Evolutionary conservation across 1,284 basidiomycete species (phyloP), one percentile per base, ranked within the genome.

Genomic region (Microbotryum lychnidis-dioicae): DNA sequence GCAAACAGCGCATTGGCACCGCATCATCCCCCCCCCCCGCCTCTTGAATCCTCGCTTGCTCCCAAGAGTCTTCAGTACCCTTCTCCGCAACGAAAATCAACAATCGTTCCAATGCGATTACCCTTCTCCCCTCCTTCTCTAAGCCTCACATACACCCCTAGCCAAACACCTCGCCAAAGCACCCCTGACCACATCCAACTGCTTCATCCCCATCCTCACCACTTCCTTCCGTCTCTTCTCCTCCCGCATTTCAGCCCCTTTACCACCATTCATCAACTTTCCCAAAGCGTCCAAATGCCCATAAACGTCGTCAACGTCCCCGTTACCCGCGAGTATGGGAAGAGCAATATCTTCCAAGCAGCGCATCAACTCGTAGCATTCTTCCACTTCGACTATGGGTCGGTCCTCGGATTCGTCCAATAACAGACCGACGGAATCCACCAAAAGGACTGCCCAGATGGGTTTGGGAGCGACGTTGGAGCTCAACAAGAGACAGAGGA

Each of bases 361-460:
- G 2, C 77, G 71, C 58, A 80, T 71, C 23, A 79, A 72, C 60
- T 79, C 77, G 53, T 76, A 78, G 1, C 77, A 78, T 53, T 75
- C 75, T 16, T 67, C 61, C 77, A 76, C 74, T 62, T 79, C 76
- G 4, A 80, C 70, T 44, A 78, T 65, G 8, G 70, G 68, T 1
- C 79, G 69, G 45, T 73, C 72, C 52, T 80, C 78, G 5, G 18
- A n/a, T 18, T 56, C 55, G 14, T 27, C 46, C 44, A 55, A 10
- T 12, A 18, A 21, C 4, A 54, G 16, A 6, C n/a, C 46, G 21
- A 57, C 29, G n/a, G 46, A 63, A 20, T 8, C 31, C 16, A 9
- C 37, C 3, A 21, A n/a, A 42, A 47, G 16, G 2, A 78, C 75
- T 1, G 73, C 74, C 73, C 76, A 76, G 63, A 78, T 76, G 20